These are phyloP conservation scores for Diplocarpon rosae DNA, from an alignment of 2,329 filamentous ascomycete genomes.

Conservation along the genomic window DNA sequence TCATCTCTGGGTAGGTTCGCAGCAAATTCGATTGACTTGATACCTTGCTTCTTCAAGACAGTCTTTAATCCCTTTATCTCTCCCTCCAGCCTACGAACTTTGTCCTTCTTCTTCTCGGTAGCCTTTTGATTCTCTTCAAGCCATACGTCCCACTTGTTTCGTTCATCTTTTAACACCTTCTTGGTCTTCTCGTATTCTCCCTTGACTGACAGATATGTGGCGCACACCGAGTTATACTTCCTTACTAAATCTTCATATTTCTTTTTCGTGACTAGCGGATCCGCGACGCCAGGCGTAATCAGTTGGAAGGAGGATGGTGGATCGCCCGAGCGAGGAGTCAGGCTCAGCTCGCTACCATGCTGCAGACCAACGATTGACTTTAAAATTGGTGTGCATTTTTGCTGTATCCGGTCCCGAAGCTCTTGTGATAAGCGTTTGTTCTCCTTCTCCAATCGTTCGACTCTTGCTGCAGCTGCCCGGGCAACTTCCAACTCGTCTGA, in stretches of 20 bases:
- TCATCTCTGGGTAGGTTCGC: not conserved
- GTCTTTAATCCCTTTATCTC: constrained; percentile 8
- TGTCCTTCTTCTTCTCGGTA: constrained; percentile 11
- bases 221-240: constrained; percentile 16
- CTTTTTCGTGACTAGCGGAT: constrained; percentile 2
- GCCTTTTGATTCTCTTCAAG: constrained; percentile 3
- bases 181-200: constrained; percentile 9
- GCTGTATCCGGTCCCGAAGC: constrained; percentile 9
- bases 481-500: constrained; percentile 14
- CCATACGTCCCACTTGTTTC: constrained; percentile 8
- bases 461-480: constrained; percentile 5
- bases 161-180: constrained; percentile 9
- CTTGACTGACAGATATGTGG: constrained; percentile 8
- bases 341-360: not conserved
- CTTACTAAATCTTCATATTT: constrained; percentile 9
- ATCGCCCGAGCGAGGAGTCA: constrained; percentile 4
- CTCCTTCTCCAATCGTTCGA: constrained; percentile 18
- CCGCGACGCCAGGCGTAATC: constrained; percentile 4
- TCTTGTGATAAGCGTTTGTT: constrained; percentile 16
- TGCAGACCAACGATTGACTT: not conserved
- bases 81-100: constrained; percentile 12
- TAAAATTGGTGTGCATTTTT: not conserved
- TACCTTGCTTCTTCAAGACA: not conserved
- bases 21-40: not conserved
- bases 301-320: constrained; percentile 6